Base-by-base conservation (phyloP, 441 rosid species). In the Mallotus japonicus region DNA sequence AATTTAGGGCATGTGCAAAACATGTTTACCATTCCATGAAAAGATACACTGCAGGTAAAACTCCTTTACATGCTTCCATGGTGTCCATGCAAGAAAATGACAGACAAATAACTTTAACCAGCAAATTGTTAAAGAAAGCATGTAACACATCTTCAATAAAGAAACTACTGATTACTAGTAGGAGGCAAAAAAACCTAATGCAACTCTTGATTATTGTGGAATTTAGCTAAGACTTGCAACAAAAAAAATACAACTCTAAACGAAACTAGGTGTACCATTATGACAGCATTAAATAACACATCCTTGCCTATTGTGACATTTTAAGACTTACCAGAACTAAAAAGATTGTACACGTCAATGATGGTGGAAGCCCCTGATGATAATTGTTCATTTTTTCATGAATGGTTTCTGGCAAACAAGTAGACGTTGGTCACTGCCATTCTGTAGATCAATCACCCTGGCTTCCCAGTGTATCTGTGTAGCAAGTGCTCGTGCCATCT, bases 321-420 rank as follows among this genome's bases (percentile, higher is more conserved):
- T 70, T 61, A 67, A 54, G 67, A 68, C 67, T 83, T 78, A 88
- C 90, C 85, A 14, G 78, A 81, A 80, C 77, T 72, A 74, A 73
- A 73, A 80, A 57, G 75, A 72, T 65, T 82, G 77, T 81, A 81
- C 81, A 79, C 55, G 69, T 74, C 69, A 57, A 40, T 54, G 61
- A 60, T 71, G 66, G 63, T 66, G 71, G 60, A 70, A 73, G 71
- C 54, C 61, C 72, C 59, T 5, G 66, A 72, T 59, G 77, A 75
- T 62, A 66, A 81, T 60, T 78, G 67, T 75, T 90, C 86, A 95
- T 77, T 93, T 95, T 75, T 76, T 91, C 76, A 90, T 75, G 70
- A 93, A 93, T 16, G 92, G 99, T 77, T 93, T 93, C 76, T 93
- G 96, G 85, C 98, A 93, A 80, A 95, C 97, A 58, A 95, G 98